Evolutionary conservation across 208 protist genomes (phyloP), one percentile per base, ranked within the genome.

Genomic region (Crithidia thermophila): DNA sequence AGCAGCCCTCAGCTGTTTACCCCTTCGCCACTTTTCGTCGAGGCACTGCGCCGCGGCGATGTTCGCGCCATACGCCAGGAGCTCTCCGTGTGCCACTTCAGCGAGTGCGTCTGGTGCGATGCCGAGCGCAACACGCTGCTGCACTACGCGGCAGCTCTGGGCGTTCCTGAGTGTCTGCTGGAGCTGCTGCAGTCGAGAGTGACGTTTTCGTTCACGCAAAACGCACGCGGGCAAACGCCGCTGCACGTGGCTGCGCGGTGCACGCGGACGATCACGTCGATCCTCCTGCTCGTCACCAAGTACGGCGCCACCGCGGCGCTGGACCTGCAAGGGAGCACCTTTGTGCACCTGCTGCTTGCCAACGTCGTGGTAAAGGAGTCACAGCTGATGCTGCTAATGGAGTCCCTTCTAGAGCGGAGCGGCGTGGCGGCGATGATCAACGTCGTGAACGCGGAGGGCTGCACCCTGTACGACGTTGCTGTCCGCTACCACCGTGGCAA

Each of bases 341-440:
- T 94, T 72, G 45, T 94, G 9, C 88, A 94, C 31, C 27, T 61
- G 13, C 60, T 94, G 21, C 52, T 91, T 57, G 7, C 20, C 16
- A 94, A 94, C 59, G 46, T 27, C 8, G 18, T 9, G 0, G 62
- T 90, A 21, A 34, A 49, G 16, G 58, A 58, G 25, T 11, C 4
- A 0, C 61, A 78, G 33, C 47, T 85, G 3, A 18, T 71, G 11
- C 60, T 85, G 46, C 60, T 90, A 16, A 45, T 85, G 37, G 55
- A 65, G 39, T 85, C 82, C 63, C 52, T 91, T 23, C 55, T 82
- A 14, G 25, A 21, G 7, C 47, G 59, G 0, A 47, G 50, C 20
- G 74, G 67, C 4, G 58, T 77, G 28, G 11, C 39, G 18, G 37
- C 8, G 3, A 30, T 83, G 3, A 45, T 93, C 4, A 84, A 87